Evolutionary conservation across 2,329 filamentous ascomycete genomes (phyloP), one percentile per base, ranked within the genome.

Genomic region (Colletotrichum salicis): DNA sequence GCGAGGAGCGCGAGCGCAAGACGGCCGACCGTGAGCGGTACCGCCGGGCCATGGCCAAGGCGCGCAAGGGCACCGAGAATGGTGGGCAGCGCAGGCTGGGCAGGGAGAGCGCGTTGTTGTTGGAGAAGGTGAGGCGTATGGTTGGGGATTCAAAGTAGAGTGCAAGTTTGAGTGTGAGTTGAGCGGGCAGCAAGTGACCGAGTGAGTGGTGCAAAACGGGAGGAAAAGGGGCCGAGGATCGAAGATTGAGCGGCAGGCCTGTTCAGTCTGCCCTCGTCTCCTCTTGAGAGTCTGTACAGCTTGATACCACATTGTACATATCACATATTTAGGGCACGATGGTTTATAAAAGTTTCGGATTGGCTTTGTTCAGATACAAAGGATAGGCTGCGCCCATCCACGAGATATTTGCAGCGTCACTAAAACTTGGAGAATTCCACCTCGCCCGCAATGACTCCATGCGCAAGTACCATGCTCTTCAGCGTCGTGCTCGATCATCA

Each of bases 71-170:
- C 33, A 82, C 77, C 74, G 80, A 85, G 76, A 89, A 93, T 78
- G 94, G 94, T 12, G 37, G 37, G 37, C 91, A 93, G 83, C 89
- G 92, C 80, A 95, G 94, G 83, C 81, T 97, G 59, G 95, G 95
- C 1, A 87, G 94, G 72, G 94, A 97, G 85, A 95, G 94, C 76
- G 88, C 87, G 41, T 86, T 96, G 48, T 77, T 97, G 76, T 83
- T 97, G 67, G 92, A 94, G 77, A 94, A 92, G 82, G 92, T 96
- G 41, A 92, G 92, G 85, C 91, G 86, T 79, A 85, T 97, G 81
- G 88, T 96, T 73, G 87, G 85, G 2, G 78, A 84, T 33, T 75
- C 61, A 24, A 71, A 71, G 31, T 72, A 64, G 24, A 33, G 19
- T 33, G 24, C 19, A 48, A 48, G 19, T 27, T 27, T 29, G 27